phyloP scores from a whole-genome alignment of 75 land plant species.

The Selaginella tamariscina region DNA sequence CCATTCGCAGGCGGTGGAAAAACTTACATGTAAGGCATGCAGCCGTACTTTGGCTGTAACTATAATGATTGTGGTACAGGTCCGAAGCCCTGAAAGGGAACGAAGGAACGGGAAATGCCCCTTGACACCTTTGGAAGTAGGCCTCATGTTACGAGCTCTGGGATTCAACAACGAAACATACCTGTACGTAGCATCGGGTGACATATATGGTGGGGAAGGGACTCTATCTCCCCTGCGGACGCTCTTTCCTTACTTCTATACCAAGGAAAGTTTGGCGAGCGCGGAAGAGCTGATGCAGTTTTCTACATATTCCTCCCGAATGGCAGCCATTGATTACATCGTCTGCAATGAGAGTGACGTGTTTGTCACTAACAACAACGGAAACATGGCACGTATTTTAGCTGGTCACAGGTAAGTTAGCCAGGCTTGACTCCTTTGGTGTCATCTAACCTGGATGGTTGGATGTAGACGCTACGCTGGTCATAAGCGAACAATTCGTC shows the following conservation, averaged over 20 bases:
- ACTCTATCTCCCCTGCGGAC: background rate
- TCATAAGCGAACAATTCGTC: constrained; percentile 2
- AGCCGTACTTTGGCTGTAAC: background rate
- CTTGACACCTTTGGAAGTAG: constrained; percentile 3
- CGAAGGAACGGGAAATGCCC: constrained; percentile 9
- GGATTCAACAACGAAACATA: constrained; percentile 9
- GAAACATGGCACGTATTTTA: constrained; percentile 11
- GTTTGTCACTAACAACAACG: constrained; percentile 13
- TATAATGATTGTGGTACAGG: background rate
- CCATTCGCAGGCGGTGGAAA: constrained; percentile 4
- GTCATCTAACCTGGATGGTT: background rate
- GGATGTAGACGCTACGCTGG: background rate
- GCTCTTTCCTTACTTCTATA: background rate
- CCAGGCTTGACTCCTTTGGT: background rate
- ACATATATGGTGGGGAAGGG: background rate
- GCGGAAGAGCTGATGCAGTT: background rate
- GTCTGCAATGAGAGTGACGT: constrained; percentile 14
- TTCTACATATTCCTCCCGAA: background rate
- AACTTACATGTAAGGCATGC: constrained; percentile 11
- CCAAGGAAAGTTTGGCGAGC: constrained; percentile 3
- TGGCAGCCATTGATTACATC: constrained; percentile 12
- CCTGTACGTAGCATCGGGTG: constrained; percentile 7
- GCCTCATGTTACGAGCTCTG: constrained; percentile 11
- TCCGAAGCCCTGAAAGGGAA: constrained; percentile 9
- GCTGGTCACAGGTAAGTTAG: constrained; percentile 8